Evolutionary conservation across 768 basidiomycete species (phyloP).

Genomic region (Hericium alpestre): DNA sequence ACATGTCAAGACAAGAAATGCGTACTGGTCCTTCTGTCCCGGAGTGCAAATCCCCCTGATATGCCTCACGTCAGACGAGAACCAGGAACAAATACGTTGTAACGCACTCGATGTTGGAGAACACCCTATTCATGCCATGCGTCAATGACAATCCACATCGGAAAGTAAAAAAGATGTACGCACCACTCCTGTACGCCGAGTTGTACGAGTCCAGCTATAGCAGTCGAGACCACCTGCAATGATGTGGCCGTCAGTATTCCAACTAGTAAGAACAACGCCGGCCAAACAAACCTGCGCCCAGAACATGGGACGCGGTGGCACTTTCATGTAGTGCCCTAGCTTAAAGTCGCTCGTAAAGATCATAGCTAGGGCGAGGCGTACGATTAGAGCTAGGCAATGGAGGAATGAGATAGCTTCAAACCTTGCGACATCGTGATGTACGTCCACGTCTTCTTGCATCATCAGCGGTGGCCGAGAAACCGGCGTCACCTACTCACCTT

Average conservation of each 20-base stretch:
- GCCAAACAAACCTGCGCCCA: conserved; percentile 24
- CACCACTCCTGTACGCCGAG: conserved; percentile 48
- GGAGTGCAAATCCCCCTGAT: conserved; percentile 36
- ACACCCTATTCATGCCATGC: conserved; percentile 29
- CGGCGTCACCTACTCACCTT: not conserved
- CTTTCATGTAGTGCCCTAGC: conserved; percentile 62
- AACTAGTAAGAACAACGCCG: conserved; percentile 39
- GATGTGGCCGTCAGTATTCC: conserved; percentile 19
- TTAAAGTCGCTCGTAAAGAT: conserved; percentile 66
- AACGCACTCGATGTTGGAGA: conserved; percentile 28
- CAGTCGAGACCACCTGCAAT: conserved; percentile 21
- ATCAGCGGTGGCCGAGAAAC: not conserved
- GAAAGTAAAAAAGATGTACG: not conserved
- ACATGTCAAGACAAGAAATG: not conserved
- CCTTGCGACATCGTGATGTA: conserved; percentile 50
- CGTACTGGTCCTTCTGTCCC: conserved; percentile 28
- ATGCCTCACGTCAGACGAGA: not conserved
- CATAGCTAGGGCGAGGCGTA: conserved; percentile 30
- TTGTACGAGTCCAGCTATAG: conserved; percentile 54
- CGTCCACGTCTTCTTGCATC: conserved; percentile 39
- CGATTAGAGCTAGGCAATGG: not conserved
- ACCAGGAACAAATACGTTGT: not conserved
- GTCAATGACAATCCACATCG: not conserved
- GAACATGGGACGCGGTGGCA: conserved; percentile 59
- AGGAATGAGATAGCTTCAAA: not conserved